Percentiles rank a stretch among this genome's conserved stretches.
Conservation (phyloP, 345 rosid genomes). For the Salix caprea region DNA sequence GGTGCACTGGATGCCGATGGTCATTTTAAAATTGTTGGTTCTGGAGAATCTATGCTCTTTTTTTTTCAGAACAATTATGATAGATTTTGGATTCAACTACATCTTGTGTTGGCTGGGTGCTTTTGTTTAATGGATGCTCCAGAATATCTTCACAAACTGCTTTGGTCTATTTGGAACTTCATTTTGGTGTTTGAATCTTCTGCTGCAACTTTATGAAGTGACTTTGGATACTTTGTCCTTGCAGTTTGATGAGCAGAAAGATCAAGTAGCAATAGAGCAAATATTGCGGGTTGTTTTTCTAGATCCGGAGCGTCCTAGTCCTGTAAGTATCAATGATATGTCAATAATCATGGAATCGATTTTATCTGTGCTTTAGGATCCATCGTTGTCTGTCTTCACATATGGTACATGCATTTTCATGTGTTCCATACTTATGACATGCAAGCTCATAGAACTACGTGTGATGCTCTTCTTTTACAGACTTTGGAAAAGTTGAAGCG, state of each 20-base stretch:
- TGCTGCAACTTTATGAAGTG: background rate
- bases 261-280: slow-evolving; percentile 66
- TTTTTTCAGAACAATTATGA: background rate
- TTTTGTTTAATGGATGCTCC: background rate
- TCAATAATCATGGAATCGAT: background rate
- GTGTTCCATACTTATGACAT: background rate
- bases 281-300: slow-evolving; percentile 79
- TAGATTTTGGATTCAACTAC: background rate
- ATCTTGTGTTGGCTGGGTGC: background rate
- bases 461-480: slow-evolving; percentile 14
- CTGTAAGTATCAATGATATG: slow-evolving; percentile 47
- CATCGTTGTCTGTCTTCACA: background rate
- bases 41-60: background rate
- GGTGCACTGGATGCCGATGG: background rate
- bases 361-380: background rate
- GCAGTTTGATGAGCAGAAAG: slow-evolving; percentile 96
- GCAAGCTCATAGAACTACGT: background rate
- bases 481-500: slow-evolving; percentile 82
- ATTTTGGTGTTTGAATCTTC: background rate
- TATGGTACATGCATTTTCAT: background rate
- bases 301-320: slow-evolving; percentile 65
- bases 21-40: background rate
- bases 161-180: background rate
- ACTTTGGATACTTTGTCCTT: slow-evolving; percentile 3
- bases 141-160: background rate